Base-by-base conservation (phyloP, 805 yeast genomes). In the Candida loeiensis region DNA sequence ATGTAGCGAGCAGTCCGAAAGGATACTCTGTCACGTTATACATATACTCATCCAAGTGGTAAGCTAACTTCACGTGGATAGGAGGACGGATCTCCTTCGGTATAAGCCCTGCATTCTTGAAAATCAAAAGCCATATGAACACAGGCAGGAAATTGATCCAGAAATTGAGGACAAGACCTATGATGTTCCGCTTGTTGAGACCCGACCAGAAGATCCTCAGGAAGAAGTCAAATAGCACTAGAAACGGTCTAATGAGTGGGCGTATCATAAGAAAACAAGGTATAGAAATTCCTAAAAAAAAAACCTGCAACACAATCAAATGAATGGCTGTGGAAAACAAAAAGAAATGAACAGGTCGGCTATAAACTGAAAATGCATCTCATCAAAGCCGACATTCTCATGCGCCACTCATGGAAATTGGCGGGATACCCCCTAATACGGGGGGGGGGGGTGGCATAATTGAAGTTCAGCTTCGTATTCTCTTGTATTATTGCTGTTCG, bases 81-180 rank as follows among this genome's bases (percentile, higher is more conserved):
- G 50, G 41, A 0, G 86, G 87, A 44, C 86, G 63, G 47, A 71
- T 64, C 4, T 59, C 59, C 19, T 62, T 68, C 6, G 88, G 85
- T 28, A 77, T 77, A 43, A 51, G 28, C 2, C 78, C 79, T 1
- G 85, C 85, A 50, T 79, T 70, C 54, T 78, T 74, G 61, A 80
- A 80, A 16, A 77, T 70, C 28, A 58, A 41, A 30, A 80, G 58
- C 85, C 85, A 80, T 15, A 70, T 48, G 27, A 75, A 61, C 2
- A 80, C 72, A 0, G 79, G 79, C 2, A 68, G 54, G 54, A 80
- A 80, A 53, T 76, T 77, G 33, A 69, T 44, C 31, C 58, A 45
- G 44, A 79, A 79, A 46, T 70, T 74, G 28, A 73, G 38, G 1
- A 66, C 54, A 3, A 78, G 50, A 3, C 61, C 52, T 19, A 73